Base-by-base conservation (phyloP, 306 rosid species). In the Sechiopsis laciniata region DNA sequence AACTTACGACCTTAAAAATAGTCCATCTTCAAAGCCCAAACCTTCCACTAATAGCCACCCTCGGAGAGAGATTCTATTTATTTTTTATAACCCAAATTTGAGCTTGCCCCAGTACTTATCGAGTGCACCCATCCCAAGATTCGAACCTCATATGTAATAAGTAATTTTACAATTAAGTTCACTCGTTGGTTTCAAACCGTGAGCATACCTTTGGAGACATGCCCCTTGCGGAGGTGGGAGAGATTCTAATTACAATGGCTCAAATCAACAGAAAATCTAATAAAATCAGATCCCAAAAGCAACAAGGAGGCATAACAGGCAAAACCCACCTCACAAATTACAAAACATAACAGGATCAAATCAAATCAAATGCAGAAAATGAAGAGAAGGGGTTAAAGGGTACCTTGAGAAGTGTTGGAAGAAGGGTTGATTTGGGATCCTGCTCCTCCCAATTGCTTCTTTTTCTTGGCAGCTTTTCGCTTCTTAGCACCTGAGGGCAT, bases 401-500 rank as follows among this genome's bases (percentile, higher is more conserved):
- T 59, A 88, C 98, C 93, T 82, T 65, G 80, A 78, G 89, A 83
- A 54, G 81, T 79, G 65, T 58, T 69, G 74, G 81, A 26, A 15
- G 87, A 75, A 10, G 81, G 75, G 58, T 72, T 78, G 72, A 40
- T 74, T 72, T 74, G 74, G 84, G 87, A 75, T 79, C 79, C 87
- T n/a, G n/a, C n/a, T 26, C 29, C 29, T 26, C 2, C 2, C 77
- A 77, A 54, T 70, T 77, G 89, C 86, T 85, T 90, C 77, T 74
- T 74, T 58, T 74, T 74, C 77, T 74, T 74, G 22, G 77, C 77
- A 58, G 77, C 77, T 74, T 74, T 74, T 21, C 77, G 63, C 46
- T 46, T 74, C 77, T 58, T 74, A 20, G 77, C 68, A 77, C 96
- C 97, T 70, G 91, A 78, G 15, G 98, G 98, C 98, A 86, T 86